Percentiles rank a stretch among this genome's conserved stretches.
These are phyloP conservation scores for Cladochytrium replicatum DNA, from an alignment of 192 early-diverging fungal genomes.

Conservation along the genomic window DNA sequence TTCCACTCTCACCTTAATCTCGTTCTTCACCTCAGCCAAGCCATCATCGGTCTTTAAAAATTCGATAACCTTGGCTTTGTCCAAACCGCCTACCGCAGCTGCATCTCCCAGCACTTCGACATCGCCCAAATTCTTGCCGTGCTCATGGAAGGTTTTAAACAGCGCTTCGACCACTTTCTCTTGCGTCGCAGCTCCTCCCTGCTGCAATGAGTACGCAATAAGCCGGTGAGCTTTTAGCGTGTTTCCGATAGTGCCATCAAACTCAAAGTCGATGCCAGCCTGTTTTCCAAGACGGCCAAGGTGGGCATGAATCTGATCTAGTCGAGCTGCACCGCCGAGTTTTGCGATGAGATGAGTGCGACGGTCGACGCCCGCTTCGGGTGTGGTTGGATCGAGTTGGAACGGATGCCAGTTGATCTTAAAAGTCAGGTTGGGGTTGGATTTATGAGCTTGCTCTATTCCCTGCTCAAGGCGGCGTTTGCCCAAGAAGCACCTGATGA, in stretches of 20 bases:
- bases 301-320: conserved; percentile 39
- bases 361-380: conserved; percentile 41
- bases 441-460: conserved; percentile 29
- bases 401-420: conserved; percentile 56
- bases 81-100: conserved; percentile 51
- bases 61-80: conserved; percentile 28
- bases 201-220: conserved; percentile 40
- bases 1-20: conserved; percentile 21
- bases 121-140: conserved; percentile 55
- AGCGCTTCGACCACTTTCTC: conserved; percentile 49
- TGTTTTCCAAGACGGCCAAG: conserved; percentile 44
- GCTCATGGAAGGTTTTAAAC: conserved; percentile 63
- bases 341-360: conserved; percentile 46
- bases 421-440: conserved; percentile 44
- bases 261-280: conserved; percentile 57
- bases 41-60: conserved; percentile 51
- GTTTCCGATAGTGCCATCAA: conserved; percentile 40
- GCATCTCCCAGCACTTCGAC: conserved; percentile 41
- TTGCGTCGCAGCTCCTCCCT: conserved; percentile 49
- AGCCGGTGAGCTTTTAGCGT: conserved; percentile 58
- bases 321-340: conserved; percentile 52
- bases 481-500: conserved; percentile 70
- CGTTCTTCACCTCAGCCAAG: conserved; percentile 32
- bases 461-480: conserved; percentile 62
- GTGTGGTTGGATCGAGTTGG: conserved; percentile 51